Base-by-base conservation (phyloP, 2,329 filamentous ascomycete species). In the Cladophialophora carrionii region DNA sequence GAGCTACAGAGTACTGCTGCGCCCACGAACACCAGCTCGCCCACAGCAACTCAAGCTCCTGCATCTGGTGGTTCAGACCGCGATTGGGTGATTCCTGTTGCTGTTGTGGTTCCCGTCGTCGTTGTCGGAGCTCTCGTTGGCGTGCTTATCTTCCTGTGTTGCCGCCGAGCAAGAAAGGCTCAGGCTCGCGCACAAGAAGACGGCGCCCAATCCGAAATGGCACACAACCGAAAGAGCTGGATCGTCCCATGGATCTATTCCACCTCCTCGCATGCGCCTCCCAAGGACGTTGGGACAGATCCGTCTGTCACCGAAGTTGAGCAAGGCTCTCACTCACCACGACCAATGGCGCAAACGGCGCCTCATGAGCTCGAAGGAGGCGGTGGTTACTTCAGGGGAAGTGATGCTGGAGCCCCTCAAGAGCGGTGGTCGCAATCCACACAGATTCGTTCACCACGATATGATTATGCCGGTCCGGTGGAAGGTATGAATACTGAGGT, bases 91-190 rank as follows among this genome's bases (percentile, higher is more conserved):
- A 82, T 82, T 0, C 86, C 87, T 0, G 83, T 90, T 2, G 75
- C 89, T 0, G 87, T 86, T 9, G 85, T 87, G 2, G 81, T 89
- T 3, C 78, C 87, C 1, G 86, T 86, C 3, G 78, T 86, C 1
- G 81, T 87, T 53, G 77, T 85, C 53, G 70, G 88, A 41, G 83
- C 82, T 0, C 80, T 82, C 22, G 66, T 84, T 7, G 76, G 82
- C 14, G 79, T 87, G 17, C 77, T 78, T 6, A 78, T 85, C 43
- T 77, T 85, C 26, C 76, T 88, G 24, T 86, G 81, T 75, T 80
- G 83, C 6, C 80, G 82, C 1, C 56, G 41, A 12, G 43, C 57
- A 20, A 63, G 52, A 29, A 43, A n/a, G 20, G 48, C 24, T 9
- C 20, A 8, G 31, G 59, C 10, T 37, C 20, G 26, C 48, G 52